A percentile compares a stretch with the other conserved stretches of the same genome.
These are phyloP conservation scores for Hygrophila difformis DNA, from an alignment of 257 asterid genomes.

Conservation along the genomic window DNA sequence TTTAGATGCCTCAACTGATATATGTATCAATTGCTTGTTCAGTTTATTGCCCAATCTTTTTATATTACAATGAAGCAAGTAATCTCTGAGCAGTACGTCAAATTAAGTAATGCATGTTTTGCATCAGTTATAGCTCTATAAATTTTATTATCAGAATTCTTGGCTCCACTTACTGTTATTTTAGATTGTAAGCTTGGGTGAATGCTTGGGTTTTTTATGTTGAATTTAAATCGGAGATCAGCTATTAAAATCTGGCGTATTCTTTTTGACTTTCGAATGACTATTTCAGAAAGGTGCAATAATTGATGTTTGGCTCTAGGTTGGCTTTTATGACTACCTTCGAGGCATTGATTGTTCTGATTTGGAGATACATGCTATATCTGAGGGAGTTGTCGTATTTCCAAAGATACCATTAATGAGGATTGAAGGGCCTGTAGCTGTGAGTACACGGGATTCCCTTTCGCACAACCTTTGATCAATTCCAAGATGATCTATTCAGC, in stretches of 20 bases:
- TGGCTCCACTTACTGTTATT: not conserved
- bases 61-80: too few relatives aligned
- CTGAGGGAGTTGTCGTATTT: conserved; percentile 92
- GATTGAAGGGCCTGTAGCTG: conserved; percentile 94
- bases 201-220: not conserved
- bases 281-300: not conserved
- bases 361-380: conserved; percentile 84
- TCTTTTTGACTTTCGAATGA: not conserved
- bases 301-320: conserved; percentile 34
- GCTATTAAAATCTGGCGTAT: not conserved
- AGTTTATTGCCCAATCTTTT: too few relatives aligned
- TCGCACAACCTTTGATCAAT: conserved; percentile 7
- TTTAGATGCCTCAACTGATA: too few relatives aligned
- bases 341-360: conserved; percentile 73
- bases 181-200: not conserved
- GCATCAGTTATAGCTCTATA: too few relatives aligned
- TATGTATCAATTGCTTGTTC: too few relatives aligned
- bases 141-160: not conserved
- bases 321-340: conserved; percentile 79
- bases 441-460: conserved; percentile 37
- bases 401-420: conserved; percentile 95
- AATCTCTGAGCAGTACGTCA: too few relatives aligned
- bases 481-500: not conserved
- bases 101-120: too few relatives aligned
- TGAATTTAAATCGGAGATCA: not conserved